phyloP scores from a whole-genome alignment of 108 stramenopile species.

The Cyclostephanos invisitatus region DNA sequence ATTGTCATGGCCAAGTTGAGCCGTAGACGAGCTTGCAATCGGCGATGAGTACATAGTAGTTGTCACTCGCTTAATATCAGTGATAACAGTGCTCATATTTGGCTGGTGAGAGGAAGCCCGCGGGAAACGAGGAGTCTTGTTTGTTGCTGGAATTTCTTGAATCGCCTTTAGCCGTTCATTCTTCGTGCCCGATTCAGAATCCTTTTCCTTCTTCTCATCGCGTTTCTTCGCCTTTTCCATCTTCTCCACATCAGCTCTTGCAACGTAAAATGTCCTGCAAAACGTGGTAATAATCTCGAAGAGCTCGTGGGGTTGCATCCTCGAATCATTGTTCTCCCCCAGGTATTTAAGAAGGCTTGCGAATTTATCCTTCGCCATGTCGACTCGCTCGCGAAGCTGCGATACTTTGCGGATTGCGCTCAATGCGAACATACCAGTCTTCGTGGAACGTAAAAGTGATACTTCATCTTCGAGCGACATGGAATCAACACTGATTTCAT shows the following conservation, averaged over 20 bases:
- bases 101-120: slow-evolving; percentile 37
- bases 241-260: slow-evolving; percentile 68
- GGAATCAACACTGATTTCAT: slow-evolving; percentile 60
- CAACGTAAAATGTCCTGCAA: slow-evolving; percentile 75
- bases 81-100: slow-evolving; percentile 29
- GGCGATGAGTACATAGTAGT: slow-evolving; percentile 3
- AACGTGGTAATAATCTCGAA: slow-evolving; percentile 81
- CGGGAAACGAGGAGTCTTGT: neutral
- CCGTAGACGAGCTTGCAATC: neutral
- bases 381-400: slow-evolving; percentile 80
- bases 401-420: slow-evolving; percentile 86
- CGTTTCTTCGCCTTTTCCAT: slow-evolving; percentile 71
- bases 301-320: slow-evolving; percentile 81
- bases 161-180: slow-evolving; percentile 21
- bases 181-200: slow-evolving; percentile 2
- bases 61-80: slow-evolving; percentile 34
- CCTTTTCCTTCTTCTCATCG: slow-evolving; percentile 34
- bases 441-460: slow-evolving; percentile 65
- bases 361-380: slow-evolving; percentile 72
- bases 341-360: slow-evolving; percentile 70
- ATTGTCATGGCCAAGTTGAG: slow-evolving; percentile 1
- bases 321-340: slow-evolving; percentile 70
- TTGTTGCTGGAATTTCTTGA: slow-evolving; percentile 17
- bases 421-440: slow-evolving; percentile 79
- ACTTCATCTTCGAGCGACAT: slow-evolving; percentile 83